Evolutionary conservation across 176 grass and related monocot species (phyloP).

Genomic region (Cocos nucifera): DNA sequence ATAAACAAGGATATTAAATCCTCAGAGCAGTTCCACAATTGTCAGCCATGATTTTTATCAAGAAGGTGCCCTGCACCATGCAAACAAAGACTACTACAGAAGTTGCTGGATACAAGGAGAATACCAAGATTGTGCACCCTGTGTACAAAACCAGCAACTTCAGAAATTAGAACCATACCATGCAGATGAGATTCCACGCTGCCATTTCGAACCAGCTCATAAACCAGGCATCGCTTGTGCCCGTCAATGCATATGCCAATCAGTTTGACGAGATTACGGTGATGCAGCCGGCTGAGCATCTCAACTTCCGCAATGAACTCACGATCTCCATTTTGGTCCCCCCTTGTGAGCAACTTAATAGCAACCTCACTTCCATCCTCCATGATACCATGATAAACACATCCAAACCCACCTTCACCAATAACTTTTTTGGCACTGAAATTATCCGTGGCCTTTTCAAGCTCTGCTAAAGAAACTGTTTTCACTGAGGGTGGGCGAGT

Average conservation of each 20-base stretch:
- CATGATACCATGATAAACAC: slow-evolving; percentile 20
- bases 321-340: slow-evolving; percentile 9
- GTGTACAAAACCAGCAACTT: too few relatives aligned
- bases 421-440: slow-evolving; percentile 11
- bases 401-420: slow-evolving; percentile 22
- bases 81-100: too few relatives aligned
- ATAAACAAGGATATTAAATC: neutral
- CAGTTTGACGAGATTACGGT: slow-evolving; percentile 20
- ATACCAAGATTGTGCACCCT: too few relatives aligned
- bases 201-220: slow-evolving; percentile 19
- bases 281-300: slow-evolving; percentile 16
- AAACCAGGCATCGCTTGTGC: slow-evolving; percentile 12
- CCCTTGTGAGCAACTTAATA: slow-evolving; percentile 16
- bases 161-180: slow-evolving; percentile 1
- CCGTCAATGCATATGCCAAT: slow-evolving; percentile 18
- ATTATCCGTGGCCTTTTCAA: slow-evolving; percentile 19
- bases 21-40: too few relatives aligned
- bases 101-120: too few relatives aligned
- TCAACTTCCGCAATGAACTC: slow-evolving; percentile 14
- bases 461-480: slow-evolving; percentile 7
- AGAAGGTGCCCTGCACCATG: too few relatives aligned
- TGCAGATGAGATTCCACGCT: slow-evolving; percentile 21
- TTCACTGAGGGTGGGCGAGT: slow-evolving; percentile 4
- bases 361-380: slow-evolving; percentile 19
- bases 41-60: too few relatives aligned